Conservation (phyloP, 176 grass and related monocot species). For the Lolium perenne region DNA sequence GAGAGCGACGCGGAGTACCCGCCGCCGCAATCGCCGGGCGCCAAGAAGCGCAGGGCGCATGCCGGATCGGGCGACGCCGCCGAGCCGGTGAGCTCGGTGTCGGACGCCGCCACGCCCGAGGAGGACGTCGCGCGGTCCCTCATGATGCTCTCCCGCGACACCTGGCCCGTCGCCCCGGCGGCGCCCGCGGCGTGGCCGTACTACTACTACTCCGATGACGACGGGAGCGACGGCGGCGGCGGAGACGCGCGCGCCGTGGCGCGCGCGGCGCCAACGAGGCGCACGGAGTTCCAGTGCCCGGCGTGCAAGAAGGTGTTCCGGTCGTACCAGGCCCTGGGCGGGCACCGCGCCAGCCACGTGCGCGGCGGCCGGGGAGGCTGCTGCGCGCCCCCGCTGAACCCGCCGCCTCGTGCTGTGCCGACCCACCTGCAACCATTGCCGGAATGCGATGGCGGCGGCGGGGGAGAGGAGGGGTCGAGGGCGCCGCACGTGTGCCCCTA, state of each 20-base stretch:
- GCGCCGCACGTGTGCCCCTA: conserved; percentile 54
- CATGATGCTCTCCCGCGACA: conserved; percentile 77
- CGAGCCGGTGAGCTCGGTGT: conserved; percentile 69
- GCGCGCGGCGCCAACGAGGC: conserved; percentile 16
- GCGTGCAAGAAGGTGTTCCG: conserved; percentile 73
- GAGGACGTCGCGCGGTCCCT: conserved; percentile 71
- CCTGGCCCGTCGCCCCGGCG: conserved; percentile 13
- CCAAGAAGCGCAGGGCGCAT: conserved; percentile 38
- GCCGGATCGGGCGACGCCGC: conserved; percentile 44
- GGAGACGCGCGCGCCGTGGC: background rate
- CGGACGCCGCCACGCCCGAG: conserved; percentile 60
- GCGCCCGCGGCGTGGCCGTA: background rate
- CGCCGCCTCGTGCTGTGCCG: background rate
- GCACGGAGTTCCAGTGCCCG: conserved; percentile 60
- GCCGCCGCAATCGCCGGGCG: conserved; percentile 10
- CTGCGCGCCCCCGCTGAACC: conserved; percentile 39
- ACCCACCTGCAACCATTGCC: too few relatives aligned
- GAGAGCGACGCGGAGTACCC: conserved; percentile 67
- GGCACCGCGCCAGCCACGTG: conserved; percentile 68
- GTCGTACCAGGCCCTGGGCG: conserved; percentile 79
- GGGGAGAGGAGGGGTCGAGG: conserved; percentile 1
- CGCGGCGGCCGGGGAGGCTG: conserved; percentile 51
- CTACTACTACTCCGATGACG: conserved; percentile 19
- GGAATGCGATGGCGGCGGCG: conserved; percentile 17
- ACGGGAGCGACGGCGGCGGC: background rate